phyloP scores from a whole-genome alignment of 371 early-diverging fungal species.

The Mortierella sp. region DNA sequence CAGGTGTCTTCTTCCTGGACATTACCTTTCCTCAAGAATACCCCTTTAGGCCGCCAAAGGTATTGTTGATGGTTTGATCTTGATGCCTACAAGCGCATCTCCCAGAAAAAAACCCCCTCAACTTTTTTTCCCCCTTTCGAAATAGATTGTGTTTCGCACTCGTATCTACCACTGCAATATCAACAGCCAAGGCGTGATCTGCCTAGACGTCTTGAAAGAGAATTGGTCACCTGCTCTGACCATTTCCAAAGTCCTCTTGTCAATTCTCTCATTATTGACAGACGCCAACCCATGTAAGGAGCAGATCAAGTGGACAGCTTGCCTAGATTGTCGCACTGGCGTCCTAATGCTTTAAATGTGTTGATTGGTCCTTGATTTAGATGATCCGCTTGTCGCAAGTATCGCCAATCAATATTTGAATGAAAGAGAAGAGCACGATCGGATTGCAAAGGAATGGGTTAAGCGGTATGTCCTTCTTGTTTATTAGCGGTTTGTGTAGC shows the following conservation, averaged over 20 bases:
- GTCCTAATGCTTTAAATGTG: too few relatives aligned
- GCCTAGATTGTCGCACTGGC: not conserved
- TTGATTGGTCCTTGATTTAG: slow-evolving; percentile 55
- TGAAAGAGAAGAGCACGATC: slow-evolving; percentile 91
- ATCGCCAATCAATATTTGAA: slow-evolving; percentile 94
- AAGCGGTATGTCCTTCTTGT: slow-evolving; percentile 68
- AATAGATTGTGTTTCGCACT: slow-evolving; percentile 84
- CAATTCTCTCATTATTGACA: slow-evolving; percentile 91
- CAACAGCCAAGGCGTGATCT: slow-evolving; percentile 90
- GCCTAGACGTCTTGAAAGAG: slow-evolving; percentile 94
- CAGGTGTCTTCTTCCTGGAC: slow-evolving; percentile 97
- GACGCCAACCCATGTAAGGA: slow-evolving; percentile 90
- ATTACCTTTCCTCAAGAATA: slow-evolving; percentile 96
- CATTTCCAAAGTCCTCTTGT: slow-evolving; percentile 91
- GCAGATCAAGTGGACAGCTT: not conserved
- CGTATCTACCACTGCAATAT: slow-evolving; percentile 98
- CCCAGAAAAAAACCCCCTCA: too few relatives aligned
- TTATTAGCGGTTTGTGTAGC: not conserved
- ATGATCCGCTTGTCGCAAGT: slow-evolving; percentile 92
- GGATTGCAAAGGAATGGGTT: slow-evolving; percentile 95
- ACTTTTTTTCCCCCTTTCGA: not conserved
- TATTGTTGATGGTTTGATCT: slow-evolving; percentile 14
- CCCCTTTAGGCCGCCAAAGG: slow-evolving; percentile 96
- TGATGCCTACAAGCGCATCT: not conserved
- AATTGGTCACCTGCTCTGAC: slow-evolving; percentile 97